Evolutionary conservation across 805 yeast genomes (phyloP).

Genomic region (Cyberlindnera bimundalis): DNA sequence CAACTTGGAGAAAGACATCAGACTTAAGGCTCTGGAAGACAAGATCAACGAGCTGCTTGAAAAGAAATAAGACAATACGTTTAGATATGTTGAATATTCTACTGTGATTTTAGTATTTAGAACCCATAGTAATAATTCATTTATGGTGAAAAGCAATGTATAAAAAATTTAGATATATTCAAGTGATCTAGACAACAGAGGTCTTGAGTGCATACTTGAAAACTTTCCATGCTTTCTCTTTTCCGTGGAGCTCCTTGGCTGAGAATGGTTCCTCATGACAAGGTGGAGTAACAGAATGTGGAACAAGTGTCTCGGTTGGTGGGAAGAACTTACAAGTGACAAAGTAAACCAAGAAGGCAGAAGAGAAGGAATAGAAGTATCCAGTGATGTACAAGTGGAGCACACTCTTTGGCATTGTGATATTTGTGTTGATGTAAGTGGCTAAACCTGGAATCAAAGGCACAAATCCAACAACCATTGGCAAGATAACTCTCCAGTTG

Average conservation of each 20-base stretch:
- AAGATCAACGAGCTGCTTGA: conserved; percentile 55
- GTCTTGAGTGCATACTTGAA: conserved; percentile 4
- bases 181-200: conserved; percentile 1
- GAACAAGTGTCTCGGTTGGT: conserved; percentile 6
- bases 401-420: conserved; percentile 9
- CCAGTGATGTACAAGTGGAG: conserved; percentile 15
- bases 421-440: conserved; percentile 12
- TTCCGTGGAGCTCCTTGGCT: not conserved
- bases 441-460: conserved; percentile 17
- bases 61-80: conserved; percentile 32
- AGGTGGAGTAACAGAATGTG: conserved; percentile 9
- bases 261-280: not conserved
- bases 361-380: conserved; percentile 15
- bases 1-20: conserved; percentile 63
- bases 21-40: conserved; percentile 52
- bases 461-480: conserved; percentile 13
- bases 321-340: conserved; percentile 12
- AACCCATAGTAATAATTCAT: no score
- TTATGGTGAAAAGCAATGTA: not conserved
- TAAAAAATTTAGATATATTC: not conserved
- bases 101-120: no score
- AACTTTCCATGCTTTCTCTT: not conserved
- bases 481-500: conserved; percentile 14
- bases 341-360: conserved; percentile 11
- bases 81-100: no score